Conservation (phyloP, 1,284 basidiomycete genomes). For the Cryptococcus sp. region DNA sequence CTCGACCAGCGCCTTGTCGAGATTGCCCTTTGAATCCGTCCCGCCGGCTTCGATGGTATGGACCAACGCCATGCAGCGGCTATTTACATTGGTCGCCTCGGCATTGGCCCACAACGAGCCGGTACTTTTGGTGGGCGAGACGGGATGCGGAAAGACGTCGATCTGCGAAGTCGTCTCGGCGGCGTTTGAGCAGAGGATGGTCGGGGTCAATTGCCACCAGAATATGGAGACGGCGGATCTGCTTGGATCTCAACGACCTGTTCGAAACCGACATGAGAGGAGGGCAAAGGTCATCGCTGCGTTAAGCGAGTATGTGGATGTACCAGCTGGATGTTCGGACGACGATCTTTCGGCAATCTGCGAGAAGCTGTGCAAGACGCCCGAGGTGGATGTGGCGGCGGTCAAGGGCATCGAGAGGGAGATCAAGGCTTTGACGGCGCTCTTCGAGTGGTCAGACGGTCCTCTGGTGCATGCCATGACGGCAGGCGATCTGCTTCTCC, state of each 20-base stretch:
- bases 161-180: slow-evolving; percentile 86
- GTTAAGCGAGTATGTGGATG: slow-evolving; percentile 22
- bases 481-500: slow-evolving; percentile 74
- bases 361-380: slow-evolving; percentile 10
- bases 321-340: slow-evolving; percentile 20
- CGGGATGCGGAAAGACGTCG: slow-evolving; percentile 95
- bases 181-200: slow-evolving; percentile 59
- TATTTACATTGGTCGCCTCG: slow-evolving; percentile 76
- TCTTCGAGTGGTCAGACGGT: slow-evolving; percentile 97
- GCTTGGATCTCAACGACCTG: slow-evolving; percentile 86
- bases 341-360: slow-evolving; percentile 24
- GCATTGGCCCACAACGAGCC: slow-evolving; percentile 89
- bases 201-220: slow-evolving; percentile 91
- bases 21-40: slow-evolving; percentile 25
- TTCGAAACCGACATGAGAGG: slow-evolving; percentile 68
- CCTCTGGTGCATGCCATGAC: slow-evolving; percentile 91
- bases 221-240: slow-evolving; percentile 99
- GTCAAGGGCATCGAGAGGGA: slow-evolving; percentile 19
- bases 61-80: slow-evolving; percentile 87
- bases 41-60: slow-evolving; percentile 60
- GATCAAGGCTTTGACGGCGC: slow-evolving; percentile 55
- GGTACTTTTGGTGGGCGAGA: slow-evolving; percentile 95
- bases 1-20: slow-evolving; percentile 43
- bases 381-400: slow-evolving; percentile 17
- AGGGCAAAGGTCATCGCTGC: slow-evolving; percentile 40